Conservation (phyloP, 2,329 filamentous ascomycete genomes). For the Hymenoscyphus linearis region DNA sequence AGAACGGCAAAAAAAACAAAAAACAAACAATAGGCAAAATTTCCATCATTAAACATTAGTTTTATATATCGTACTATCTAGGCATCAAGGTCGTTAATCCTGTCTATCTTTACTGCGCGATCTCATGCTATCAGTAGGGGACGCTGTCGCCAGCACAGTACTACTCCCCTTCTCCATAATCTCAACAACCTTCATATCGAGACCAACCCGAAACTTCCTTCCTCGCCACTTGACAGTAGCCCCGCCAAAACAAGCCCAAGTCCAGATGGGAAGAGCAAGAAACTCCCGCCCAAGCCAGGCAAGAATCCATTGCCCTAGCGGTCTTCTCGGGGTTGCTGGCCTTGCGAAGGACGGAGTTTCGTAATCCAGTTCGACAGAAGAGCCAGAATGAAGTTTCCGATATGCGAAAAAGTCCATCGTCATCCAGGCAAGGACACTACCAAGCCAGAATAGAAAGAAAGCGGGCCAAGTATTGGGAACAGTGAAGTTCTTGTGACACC, state of each 20-base stretch:
- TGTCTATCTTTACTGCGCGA: slow-evolving; percentile 26
- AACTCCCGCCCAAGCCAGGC: slow-evolving; percentile 83
- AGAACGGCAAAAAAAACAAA: neutral
- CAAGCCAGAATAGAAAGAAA: slow-evolving; percentile 60
- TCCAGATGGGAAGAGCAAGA: slow-evolving; percentile 84
- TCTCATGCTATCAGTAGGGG: slow-evolving; percentile 12
- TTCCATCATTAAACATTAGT: neutral
- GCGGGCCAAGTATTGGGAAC: slow-evolving; percentile 62
- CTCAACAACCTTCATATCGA: slow-evolving; percentile 76
- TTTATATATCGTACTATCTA: neutral
- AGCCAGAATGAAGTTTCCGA: slow-evolving; percentile 65
- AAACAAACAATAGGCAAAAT: neutral
- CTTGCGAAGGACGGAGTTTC: slow-evolving; percentile 71
- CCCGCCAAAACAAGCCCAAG: slow-evolving; percentile 83
- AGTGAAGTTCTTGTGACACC: slow-evolving; percentile 47
- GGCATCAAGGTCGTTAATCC: slow-evolving; percentile 16
- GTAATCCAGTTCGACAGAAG: slow-evolving; percentile 64
- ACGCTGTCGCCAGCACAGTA: neutral
- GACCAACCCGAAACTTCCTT: slow-evolving; percentile 70
- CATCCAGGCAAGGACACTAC: slow-evolving; percentile 66
- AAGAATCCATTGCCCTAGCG: slow-evolving; percentile 65
- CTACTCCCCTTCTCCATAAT: slow-evolving; percentile 14
- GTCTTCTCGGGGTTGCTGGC: slow-evolving; percentile 47
- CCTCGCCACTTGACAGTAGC: slow-evolving; percentile 85
- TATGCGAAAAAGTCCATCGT: slow-evolving; percentile 69